A percentile compares a stretch with the other conserved stretches of the same genome.
These are phyloP conservation scores for Stephanocyclus meneghinianus DNA, from an alignment of 352 stramenopile species.

Conservation along the genomic window DNA sequence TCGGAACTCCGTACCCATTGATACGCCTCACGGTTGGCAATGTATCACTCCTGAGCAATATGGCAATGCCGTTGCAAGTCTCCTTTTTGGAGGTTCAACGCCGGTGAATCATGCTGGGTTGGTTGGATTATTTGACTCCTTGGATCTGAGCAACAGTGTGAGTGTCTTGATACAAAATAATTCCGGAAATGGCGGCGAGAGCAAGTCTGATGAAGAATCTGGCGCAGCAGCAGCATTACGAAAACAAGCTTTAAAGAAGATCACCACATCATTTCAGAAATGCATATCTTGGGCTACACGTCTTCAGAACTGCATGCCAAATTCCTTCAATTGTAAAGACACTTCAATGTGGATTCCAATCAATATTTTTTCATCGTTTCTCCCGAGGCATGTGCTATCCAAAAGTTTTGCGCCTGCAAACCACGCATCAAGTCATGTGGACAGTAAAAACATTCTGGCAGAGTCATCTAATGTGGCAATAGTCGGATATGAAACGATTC, in stretches of 20 bases:
- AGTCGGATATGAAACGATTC: constrained; percentile 26
- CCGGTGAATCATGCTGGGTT: constrained; percentile 9
- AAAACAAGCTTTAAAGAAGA: constrained; percentile 31
- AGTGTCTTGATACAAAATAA: constrained; percentile 11
- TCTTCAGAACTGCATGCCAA: not conserved
- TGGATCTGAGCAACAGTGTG: constrained; percentile 15
- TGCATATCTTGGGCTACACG: constrained; percentile 9
- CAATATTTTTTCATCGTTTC: constrained; percentile 24
- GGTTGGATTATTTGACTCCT: constrained; percentile 40
- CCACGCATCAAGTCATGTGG: not conserved
- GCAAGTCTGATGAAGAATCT: not conserved
- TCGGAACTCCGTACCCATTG: constrained; percentile 56
- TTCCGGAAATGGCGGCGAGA: not conserved
- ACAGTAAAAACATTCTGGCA: constrained; percentile 20
- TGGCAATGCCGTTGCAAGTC: constrained; percentile 27
- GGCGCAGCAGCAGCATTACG: not conserved
- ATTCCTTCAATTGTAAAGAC: not conserved
- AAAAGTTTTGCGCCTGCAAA: not conserved
- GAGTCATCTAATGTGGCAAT: constrained; percentile 25
- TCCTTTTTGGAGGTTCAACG: constrained; percentile 27
- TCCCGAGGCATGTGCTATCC: constrained; percentile 16
- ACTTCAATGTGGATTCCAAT: constrained; percentile 30
- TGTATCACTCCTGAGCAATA: constrained; percentile 59
- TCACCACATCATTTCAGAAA: constrained; percentile 20
- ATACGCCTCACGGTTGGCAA: constrained; percentile 70